Evolutionary conservation across 108 stramenopile species (phyloP), one percentile per base, ranked within the genome.

Genomic region (Hondaea fermentalgiana): DNA sequence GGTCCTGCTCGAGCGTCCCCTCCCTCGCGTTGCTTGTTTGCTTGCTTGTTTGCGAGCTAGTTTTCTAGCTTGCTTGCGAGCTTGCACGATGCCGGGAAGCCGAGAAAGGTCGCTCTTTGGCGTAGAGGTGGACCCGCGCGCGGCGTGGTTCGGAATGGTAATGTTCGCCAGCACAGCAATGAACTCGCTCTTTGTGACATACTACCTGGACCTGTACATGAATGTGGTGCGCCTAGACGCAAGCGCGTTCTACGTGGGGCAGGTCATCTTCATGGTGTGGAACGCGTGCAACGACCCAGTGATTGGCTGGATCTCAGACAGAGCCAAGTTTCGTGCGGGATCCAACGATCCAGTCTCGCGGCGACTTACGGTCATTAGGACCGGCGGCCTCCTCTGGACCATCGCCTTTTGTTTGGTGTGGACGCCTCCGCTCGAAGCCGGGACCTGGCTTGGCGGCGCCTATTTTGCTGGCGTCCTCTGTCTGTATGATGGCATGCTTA

Each of bases 261-360:
- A 89, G 83, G 43, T 89, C 23, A 5, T 89, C 45, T 89, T 89
- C 42, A 88, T 25, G 44, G 55, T 89, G 0, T 89, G 89, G 89
- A 89, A 89, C 35, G 89, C 89, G 25, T 6, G 44, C 19, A 89
- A 89, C n/a, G 89, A 89, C 87, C 76, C 89, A 19, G 0, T 89
- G 25, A 72, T 89, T 28, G 89, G 89, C 44, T 89, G 89, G 89
- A 44, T 89, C 12, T 89, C 89, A 19, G 89, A 89, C 58, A 5
- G 25, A 4, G n/a, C 72, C 49, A 51, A 45, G 25, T 21, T 45
- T 10, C 49, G 10, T 17, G 57, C 29, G 21, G 47, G 57, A 5
- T 4, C 8, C 10, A 23, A 0, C 53, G 42, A 42, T 23, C 57
- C 57, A 5, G 51, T 87, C 53, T 16, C 51, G 19, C 25, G 87